Evolutionary conservation across 768 basidiomycete species (phyloP).

Genomic region (Cystobasidium tubakii): DNA sequence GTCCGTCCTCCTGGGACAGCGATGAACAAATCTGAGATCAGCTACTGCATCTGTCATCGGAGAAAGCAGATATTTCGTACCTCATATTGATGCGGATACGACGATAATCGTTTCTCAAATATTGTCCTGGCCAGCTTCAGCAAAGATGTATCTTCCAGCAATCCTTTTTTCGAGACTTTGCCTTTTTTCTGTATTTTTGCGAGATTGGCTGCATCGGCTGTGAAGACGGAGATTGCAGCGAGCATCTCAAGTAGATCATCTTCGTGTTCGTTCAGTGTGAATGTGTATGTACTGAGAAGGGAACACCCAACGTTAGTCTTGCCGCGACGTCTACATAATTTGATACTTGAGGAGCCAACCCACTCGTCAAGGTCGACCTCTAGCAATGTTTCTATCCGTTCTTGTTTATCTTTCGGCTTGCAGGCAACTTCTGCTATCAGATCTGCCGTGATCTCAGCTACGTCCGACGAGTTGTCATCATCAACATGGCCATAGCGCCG

Average conservation of each 20-base stretch:
- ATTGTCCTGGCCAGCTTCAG: constrained; percentile 56
- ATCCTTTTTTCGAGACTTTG: constrained; percentile 62
- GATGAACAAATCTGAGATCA: background rate
- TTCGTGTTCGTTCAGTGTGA: constrained; percentile 53
- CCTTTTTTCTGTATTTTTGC: constrained; percentile 58
- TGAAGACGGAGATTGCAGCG: constrained; percentile 63
- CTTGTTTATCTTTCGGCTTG: constrained; percentile 49
- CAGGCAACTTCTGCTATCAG: constrained; percentile 45
- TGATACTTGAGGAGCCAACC: background rate
- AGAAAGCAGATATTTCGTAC: constrained; percentile 50
- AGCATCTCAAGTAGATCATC: constrained; percentile 51
- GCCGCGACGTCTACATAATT: background rate
- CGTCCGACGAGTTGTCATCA: constrained; percentile 47
- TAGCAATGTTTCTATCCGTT: constrained; percentile 87
- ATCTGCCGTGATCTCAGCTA: constrained; percentile 44
- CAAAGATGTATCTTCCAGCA: constrained; percentile 56
- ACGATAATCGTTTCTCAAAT: constrained; percentile 55
- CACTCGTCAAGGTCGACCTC: constrained; percentile 86
- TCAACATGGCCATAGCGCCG: constrained; percentile 92
- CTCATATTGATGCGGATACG: constrained; percentile 61
- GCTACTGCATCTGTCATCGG: background rate
- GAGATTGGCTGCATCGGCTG: constrained; percentile 60
- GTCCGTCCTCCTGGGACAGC: constrained; percentile 53
- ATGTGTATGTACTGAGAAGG: constrained; percentile 55
- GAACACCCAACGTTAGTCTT: constrained; percentile 51